Base-by-base conservation (phyloP, 768 basidiomycete genomes). In the Kwoniella bestiolae region DNA sequence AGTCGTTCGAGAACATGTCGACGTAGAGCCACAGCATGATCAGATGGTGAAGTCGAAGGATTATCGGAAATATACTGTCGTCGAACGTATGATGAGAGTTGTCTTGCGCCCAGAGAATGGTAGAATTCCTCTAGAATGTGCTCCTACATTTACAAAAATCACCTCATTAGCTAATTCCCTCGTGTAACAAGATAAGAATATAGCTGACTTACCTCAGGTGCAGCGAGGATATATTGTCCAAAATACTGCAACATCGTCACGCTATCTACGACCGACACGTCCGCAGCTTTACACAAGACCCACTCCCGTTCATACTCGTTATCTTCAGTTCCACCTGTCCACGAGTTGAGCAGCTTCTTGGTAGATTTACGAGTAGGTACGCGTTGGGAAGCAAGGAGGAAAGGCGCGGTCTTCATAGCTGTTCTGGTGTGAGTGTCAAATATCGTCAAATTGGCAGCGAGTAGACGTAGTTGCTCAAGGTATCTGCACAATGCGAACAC, bases 61-160 rank as follows among this genome's bases (percentile, higher is more conserved):
- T 50, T 32, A 25, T 57, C 56, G 12, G 87, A 84, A 56, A 86
- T 85, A 73, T 91, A 90, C 32, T 91, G 89, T 73, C 94, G 92
- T 66, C 86, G 86, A 45, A 97, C 86, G 16, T 92, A 82, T 12
- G 83, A 82, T 64, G 89, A 90, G 26, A 98, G 84, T 3, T 86
- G 85, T 32, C 84, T 86, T 3, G 90, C 90, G 3, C 95, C 95
- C 9, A 98, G 85, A 23, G 83, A 82, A 0, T 83, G 77, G 72
- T 96, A 97, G 75, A 98, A 91, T 1, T 82, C 90, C 90, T 98
- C 95, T 11, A 98, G 84, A 7, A 92, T 84, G 71, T 95, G 92
- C 78, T 98, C 94, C 80, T 95, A 91, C 91, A 90, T 6, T 12
- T 53, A 18, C 12, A 11, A 41, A 16, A 41, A 25, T 35, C 31